phyloP scores from a whole-genome alignment of 2,329 filamentous ascomycete species.

The Calonectria montana region DNA sequence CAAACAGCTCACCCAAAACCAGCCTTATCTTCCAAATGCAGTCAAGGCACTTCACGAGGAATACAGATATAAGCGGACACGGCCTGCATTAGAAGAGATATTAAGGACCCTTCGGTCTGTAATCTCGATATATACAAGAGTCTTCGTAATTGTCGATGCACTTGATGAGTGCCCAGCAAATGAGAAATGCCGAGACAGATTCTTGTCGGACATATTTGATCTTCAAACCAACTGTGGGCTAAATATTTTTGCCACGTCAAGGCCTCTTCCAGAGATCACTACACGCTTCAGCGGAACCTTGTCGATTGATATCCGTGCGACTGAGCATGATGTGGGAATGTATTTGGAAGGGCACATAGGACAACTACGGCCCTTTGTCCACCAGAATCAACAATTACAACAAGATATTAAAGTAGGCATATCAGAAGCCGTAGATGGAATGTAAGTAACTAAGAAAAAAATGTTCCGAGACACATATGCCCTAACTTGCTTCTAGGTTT shows the following conservation, averaged over 20 bases:
- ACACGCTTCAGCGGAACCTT: background rate
- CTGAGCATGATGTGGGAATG: slow-evolving; percentile 19
- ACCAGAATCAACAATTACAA: background rate
- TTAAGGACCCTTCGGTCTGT: background rate
- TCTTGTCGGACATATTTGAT: slow-evolving; percentile 12
- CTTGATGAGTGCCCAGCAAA: slow-evolving; percentile 36
- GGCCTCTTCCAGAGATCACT: slow-evolving; percentile 28
- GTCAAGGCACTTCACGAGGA: background rate
- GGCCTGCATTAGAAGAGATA: slow-evolving; percentile 5
- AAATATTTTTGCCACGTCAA: slow-evolving; percentile 40
- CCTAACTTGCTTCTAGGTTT: slow-evolving; percentile 17
- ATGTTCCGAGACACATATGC: no score
- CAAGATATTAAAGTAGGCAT: slow-evolving; percentile 23
- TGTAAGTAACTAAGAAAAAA: slow-evolving; percentile 14
- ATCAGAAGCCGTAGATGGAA: slow-evolving; percentile 20
- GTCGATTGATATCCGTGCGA: slow-evolving; percentile 30
- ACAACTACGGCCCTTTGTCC: background rate
- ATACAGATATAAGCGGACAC: background rate
- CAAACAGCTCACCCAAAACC: slow-evolving; percentile 45
- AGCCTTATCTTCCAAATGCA: background rate
- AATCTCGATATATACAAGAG: background rate
- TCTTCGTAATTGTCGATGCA: slow-evolving; percentile 36
- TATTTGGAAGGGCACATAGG: slow-evolving; percentile 18
- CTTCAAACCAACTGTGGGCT: background rate
- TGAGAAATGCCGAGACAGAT: background rate